These are phyloP conservation scores for Taphrina sp. DNA, from an alignment of 1,139 yeast species.

Conservation along the genomic window DNA sequence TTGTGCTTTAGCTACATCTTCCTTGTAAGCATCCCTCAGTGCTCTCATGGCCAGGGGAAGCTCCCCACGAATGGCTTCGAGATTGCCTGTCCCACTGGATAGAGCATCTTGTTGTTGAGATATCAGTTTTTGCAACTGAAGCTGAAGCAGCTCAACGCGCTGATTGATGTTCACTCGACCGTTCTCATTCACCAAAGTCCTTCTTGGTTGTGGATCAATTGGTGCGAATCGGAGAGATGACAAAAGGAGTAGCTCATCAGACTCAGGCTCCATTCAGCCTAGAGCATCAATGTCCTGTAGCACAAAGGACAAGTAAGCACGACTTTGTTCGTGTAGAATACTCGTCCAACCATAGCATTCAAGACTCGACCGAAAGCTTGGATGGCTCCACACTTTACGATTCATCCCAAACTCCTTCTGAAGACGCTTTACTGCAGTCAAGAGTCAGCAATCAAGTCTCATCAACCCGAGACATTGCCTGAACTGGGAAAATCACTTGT, in stretches of 20 bases:
- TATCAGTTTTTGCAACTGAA: not conserved
- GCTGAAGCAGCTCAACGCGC: not conserved
- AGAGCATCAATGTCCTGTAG: not conserved
- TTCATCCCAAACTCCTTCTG: not conserved
- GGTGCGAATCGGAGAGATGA: constrained; percentile 10
- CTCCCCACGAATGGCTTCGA: not conserved
- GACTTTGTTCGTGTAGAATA: not conserved
- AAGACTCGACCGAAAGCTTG: not conserved
- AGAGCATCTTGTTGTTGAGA: not conserved
- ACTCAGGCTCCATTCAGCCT: not conserved
- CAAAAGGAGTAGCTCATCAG: not conserved
- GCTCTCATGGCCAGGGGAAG: not conserved
- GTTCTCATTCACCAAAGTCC: too few species aligned
- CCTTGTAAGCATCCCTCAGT: too few species aligned
- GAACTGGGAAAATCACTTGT: too few species aligned
- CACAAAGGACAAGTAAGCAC: not conserved
- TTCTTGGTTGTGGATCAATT: not conserved
- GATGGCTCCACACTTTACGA: not conserved
- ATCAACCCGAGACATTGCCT: too few species aligned
- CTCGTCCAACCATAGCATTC: not conserved
- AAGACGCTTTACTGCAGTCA: too few species aligned
- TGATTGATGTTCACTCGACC: not conserved
- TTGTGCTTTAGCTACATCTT: too few species aligned
- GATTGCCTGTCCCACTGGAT: not conserved
- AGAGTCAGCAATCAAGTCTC: too few species aligned